These are phyloP conservation scores for Lentinula novae-zelandiae DNA, from an alignment of 1,284 basidiomycete species.

Conservation along the genomic window DNA sequence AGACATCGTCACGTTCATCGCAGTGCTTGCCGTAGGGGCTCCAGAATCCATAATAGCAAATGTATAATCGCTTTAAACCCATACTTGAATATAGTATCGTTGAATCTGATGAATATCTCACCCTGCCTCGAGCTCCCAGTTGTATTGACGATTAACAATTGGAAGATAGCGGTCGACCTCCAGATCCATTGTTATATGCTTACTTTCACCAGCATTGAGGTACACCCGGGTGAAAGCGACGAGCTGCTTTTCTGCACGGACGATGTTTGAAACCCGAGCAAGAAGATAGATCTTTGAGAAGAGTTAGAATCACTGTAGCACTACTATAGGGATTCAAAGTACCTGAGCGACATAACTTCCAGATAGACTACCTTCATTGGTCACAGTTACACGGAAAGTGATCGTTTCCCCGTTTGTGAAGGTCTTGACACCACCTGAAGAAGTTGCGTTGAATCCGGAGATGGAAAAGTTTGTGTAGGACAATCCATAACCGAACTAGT, in stretches of 20 bases:
- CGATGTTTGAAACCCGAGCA: conserved; percentile 24
- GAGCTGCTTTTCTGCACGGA: conserved; percentile 23
- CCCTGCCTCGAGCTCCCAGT: conserved; percentile 26
- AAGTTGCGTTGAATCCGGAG: conserved; percentile 22
- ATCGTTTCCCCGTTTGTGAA: conserved; percentile 25
- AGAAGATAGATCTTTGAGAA: conserved; percentile 23
- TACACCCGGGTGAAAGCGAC: conserved; percentile 27
- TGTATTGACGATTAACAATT: conserved; percentile 22
- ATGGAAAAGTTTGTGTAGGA: conserved; percentile 25
- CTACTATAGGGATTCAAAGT: background rate
- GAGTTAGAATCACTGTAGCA: background rate
- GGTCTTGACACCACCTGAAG: conserved; percentile 17
- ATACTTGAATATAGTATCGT: background rate
- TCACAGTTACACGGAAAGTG: conserved; percentile 23
- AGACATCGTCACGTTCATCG: conserved; percentile 21
- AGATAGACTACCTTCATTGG: conserved; percentile 20
- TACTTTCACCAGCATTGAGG: conserved; percentile 22
- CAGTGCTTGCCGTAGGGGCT: conserved; percentile 17
- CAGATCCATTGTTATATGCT: conserved; percentile 21
- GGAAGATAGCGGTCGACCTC: conserved; percentile 24
- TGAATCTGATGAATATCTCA: background rate
- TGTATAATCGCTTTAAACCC: conserved; percentile 17
- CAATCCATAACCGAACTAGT: conserved; percentile 27
- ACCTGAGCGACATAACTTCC: conserved; percentile 26
- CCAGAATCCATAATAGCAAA: conserved; percentile 26